A percentile compares a stretch with the other conserved stretches of the same genome.
These are phyloP conservation scores for Dispira simplex DNA, from an alignment of 192 early-diverging fungal species.

Conservation along the genomic window DNA sequence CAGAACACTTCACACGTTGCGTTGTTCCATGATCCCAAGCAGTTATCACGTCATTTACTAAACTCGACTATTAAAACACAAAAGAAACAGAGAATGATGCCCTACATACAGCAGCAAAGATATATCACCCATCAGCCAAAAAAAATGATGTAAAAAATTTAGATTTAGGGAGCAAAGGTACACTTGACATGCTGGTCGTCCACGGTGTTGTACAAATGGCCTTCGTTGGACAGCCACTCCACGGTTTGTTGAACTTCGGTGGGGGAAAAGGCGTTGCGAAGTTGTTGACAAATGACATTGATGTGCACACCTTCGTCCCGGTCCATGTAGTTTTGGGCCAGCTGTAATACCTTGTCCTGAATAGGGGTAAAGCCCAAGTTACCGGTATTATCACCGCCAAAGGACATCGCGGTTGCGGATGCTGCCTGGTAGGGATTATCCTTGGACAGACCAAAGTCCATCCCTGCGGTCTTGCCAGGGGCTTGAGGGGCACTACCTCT, in stretches of 20 bases:
- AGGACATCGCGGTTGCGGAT: not conserved
- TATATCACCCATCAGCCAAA: no score
- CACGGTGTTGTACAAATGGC: conserved; percentile 46
- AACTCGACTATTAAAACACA: no score
- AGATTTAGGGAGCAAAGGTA: conserved; percentile 9
- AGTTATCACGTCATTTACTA: no score
- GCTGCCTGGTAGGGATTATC: conserved; percentile 4
- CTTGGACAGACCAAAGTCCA: conserved; percentile 11
- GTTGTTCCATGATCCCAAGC: no score
- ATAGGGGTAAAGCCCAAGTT: not conserved
- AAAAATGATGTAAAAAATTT: no score
- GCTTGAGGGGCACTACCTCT: conserved; percentile 14
- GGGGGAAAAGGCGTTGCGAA: conserved; percentile 19
- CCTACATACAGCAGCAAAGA: no score
- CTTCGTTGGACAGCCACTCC: conserved; percentile 40
- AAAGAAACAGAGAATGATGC: no score
- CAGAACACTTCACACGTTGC: no score
- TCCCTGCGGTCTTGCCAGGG: conserved; percentile 9
- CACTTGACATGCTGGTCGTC: conserved; percentile 48
- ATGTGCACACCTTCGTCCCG: conserved; percentile 29
- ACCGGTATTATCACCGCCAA: not conserved
- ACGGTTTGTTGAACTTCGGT: conserved; percentile 19
- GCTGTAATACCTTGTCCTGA: conserved; percentile 3
- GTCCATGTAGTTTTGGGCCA: conserved; percentile 11
- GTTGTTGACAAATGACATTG: conserved; percentile 19